Percentiles rank a stretch among this genome's conserved stretches.
Conservation (phyloP, 1,284 basidiomycete genomes). For the Wolfiporia cocos region DNA sequence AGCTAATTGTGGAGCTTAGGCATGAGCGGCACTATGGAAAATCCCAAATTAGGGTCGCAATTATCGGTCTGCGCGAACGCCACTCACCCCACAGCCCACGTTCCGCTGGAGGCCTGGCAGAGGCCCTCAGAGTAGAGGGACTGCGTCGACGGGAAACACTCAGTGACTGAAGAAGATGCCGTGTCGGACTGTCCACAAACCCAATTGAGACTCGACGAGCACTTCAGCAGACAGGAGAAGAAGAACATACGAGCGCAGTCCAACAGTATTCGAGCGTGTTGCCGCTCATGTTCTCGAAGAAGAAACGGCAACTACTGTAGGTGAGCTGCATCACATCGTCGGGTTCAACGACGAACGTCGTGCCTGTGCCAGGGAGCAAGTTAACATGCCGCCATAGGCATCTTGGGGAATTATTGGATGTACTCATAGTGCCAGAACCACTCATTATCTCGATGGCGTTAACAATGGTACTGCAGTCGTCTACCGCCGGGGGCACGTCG, state of each 20-base stretch:
- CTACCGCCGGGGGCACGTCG: constrained; percentile 18
- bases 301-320: constrained; percentile 24
- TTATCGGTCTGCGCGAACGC: no score
- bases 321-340: constrained; percentile 19
- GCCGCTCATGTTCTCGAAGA: constrained; percentile 20
- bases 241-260: constrained; percentile 17
- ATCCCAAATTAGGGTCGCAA: no score
- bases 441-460: constrained; percentile 20
- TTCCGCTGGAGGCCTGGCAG: constrained; percentile 14
- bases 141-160: constrained; percentile 21
- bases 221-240: no score
- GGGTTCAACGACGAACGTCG: constrained; percentile 21
- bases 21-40: no score
- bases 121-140: constrained; percentile 19
- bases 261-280: constrained; percentile 22
- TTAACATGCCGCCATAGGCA: no score
- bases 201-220: no score
- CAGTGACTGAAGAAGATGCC: constrained; percentile 14
- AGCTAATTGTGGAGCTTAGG: no score
- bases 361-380: no score
- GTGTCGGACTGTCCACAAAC: no score
- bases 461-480: constrained; percentile 21
- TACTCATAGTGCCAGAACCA: constrained; percentile 14
- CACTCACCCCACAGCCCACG: constrained; percentile 19
- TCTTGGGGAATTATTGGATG: no score